Conservation (phyloP, 1,139 yeast species). For the Candida sp. region DNA sequence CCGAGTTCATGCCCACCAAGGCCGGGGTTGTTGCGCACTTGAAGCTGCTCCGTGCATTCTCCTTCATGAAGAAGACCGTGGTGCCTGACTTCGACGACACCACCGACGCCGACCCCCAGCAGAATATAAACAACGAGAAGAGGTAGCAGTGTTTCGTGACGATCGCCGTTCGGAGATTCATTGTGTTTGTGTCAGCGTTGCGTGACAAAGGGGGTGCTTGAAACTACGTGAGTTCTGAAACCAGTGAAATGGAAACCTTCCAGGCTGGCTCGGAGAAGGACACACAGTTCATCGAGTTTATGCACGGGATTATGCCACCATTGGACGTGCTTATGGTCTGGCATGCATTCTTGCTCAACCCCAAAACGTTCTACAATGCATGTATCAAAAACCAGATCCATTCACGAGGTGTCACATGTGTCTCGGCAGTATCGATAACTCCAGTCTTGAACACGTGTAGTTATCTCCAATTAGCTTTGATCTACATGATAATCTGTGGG, state of each 20-base stretch:
- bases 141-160: constrained; percentile 33
- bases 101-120: constrained; percentile 1
- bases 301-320: constrained; percentile 24
- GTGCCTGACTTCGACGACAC: constrained; percentile 6
- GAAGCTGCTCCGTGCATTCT: constrained; percentile 32
- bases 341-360: constrained; percentile 29
- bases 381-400: constrained; percentile 20
- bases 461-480: too few species aligned
- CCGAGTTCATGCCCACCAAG: not conserved
- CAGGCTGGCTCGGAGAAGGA: not conserved
- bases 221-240: not conserved
- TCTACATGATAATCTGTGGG: too few species aligned
- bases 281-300: not conserved
- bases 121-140: constrained; percentile 16
- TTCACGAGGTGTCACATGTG: too few species aligned
- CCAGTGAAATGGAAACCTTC: not conserved
- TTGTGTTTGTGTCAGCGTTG: constrained; percentile 27
- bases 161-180: constrained; percentile 32
- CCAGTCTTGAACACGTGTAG: too few species aligned
- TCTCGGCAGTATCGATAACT: too few species aligned
- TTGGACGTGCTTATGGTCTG: constrained; percentile 44
- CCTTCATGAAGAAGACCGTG: constrained; percentile 21
- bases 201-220: not conserved
- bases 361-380: constrained; percentile 29
- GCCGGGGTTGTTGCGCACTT: constrained; percentile 27